These are phyloP conservation scores for Solanum chmielewskii DNA, from an alignment of 257 asterid species.

Conservation along the genomic window DNA sequence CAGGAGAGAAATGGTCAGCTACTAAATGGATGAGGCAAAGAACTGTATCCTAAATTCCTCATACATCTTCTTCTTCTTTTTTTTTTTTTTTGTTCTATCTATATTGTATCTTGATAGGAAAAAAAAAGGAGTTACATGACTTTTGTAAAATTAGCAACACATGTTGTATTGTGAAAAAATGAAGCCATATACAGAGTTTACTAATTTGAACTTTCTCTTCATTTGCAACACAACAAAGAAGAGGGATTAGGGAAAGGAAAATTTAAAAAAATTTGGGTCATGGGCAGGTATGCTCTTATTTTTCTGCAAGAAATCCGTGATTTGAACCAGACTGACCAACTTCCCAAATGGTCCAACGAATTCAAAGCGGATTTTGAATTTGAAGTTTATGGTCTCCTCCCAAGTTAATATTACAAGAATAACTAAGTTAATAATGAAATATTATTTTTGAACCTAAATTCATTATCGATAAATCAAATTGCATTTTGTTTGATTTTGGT, in stretches of 20 bases:
- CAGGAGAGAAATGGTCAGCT: slow-evolving; percentile 93
- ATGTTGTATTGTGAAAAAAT: not conserved
- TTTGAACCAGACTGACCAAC: too few species aligned
- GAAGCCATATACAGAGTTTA: not conserved
- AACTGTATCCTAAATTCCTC: slow-evolving; percentile 10
- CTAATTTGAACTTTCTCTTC: not conserved
- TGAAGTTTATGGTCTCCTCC: not conserved
- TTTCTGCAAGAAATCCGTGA: too few species aligned
- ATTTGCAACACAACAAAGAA: not conserved
- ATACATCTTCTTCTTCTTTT: not conserved
- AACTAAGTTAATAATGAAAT: too few species aligned
- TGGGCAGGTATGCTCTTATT: not conserved
- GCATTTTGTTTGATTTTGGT: too few species aligned
- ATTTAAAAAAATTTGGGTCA: not conserved
- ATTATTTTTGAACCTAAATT: too few species aligned
- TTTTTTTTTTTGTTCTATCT: not conserved
- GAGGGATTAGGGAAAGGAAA: not conserved
- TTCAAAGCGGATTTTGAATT: not conserved
- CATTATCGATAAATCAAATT: too few species aligned
- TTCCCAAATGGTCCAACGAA: too few species aligned
- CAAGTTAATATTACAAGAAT: not conserved
- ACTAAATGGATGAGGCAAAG: slow-evolving; percentile 90
- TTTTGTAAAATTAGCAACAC: not conserved
- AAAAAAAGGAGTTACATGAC: not conserved
- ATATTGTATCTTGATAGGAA: not conserved